These are phyloP conservation scores for Tetrastigma voinierianum DNA, from an alignment of 164 flowering plant species.

Conservation along the genomic window DNA sequence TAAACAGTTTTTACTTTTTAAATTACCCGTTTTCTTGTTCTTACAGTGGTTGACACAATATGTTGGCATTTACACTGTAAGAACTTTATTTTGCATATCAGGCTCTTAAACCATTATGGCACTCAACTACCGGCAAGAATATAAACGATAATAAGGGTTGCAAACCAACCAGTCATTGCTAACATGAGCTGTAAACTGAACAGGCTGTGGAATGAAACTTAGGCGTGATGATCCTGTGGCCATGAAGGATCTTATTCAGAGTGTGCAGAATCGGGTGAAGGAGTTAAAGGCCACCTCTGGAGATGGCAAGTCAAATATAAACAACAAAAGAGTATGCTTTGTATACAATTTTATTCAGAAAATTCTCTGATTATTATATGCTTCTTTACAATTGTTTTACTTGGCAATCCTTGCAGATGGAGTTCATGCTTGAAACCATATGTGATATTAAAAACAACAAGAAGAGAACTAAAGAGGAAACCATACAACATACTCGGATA, in stretches of 20 bases:
- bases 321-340: slow-evolving; percentile 62
- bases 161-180: not conserved
- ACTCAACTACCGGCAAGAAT: too few species aligned
- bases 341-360: not conserved
- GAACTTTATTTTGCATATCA: too few species aligned
- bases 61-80: too few species aligned
- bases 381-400: slow-evolving; percentile 9
- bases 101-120: too few species aligned
- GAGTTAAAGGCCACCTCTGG: slow-evolving; percentile 60
- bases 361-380: not conserved
- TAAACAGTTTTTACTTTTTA: too few species aligned
- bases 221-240: slow-evolving; percentile 86
- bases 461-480: slow-evolving; percentile 67
- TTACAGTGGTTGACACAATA: too few species aligned
- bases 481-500: slow-evolving; percentile 62
- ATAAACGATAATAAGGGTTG: not conserved
- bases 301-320: slow-evolving; percentile 37
- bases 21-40: too few species aligned
- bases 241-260: slow-evolving; percentile 77
- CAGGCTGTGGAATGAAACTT: slow-evolving; percentile 97
- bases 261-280: slow-evolving; percentile 71
- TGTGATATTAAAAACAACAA: slow-evolving; percentile 93
- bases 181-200: slow-evolving; percentile 5
- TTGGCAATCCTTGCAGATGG: slow-evolving; percentile 61
- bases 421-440: slow-evolving; percentile 95